Evolutionary conservation across 2,329 filamentous ascomycete species (phyloP), one percentile per base, ranked within the genome.

Genomic region (Curvularia spicifera): DNA sequence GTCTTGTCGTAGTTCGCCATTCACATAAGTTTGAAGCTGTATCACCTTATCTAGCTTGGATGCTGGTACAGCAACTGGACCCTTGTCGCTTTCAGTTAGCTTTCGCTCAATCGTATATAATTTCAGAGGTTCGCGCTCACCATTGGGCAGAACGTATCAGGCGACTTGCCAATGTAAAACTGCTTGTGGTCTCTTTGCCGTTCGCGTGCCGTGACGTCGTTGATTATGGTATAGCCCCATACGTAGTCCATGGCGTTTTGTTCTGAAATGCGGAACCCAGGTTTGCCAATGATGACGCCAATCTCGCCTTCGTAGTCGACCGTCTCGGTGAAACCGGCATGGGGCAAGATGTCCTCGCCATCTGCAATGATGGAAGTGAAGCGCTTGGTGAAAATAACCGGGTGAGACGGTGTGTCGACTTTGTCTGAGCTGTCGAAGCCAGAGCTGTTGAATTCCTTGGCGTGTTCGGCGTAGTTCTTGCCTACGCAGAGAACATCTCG

Each of bases 391-490:
- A 85, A 84, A 53, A 85, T 84, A 8, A 86, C 83, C 0, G 84
- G 84, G 59, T 85, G 80, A 0, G 80, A 81, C 0, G 83, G 83
- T 42, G 76, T 73, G 53, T 84, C 83, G 0, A 78, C 73, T 61
- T 85, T 86, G 63, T 87, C 84, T 5, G 79, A 83, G 54, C 78
- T 79, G 67, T 86, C 84, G 63, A 80, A 86, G 0, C 84, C 84
- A 1, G 80, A 83, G 10, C 71, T 77, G 64, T 86, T 84, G 73
- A 87, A 86, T 59, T 86, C 84, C 52, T 80, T 82, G 1, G 84
- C 84, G 65, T 87, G 84, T 40, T 84, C 83, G 31, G 76, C 73
- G 63, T 86, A 87, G 63, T 86, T 86, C 67, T 86, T 85, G 28
- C 84, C 83, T 2, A 86, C 82, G 29, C 46, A 82, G 1, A 86